Evolutionary conservation across 495 filamentous ascomycete genomes (phyloP).

Genomic region (Darksidea phi): DNA sequence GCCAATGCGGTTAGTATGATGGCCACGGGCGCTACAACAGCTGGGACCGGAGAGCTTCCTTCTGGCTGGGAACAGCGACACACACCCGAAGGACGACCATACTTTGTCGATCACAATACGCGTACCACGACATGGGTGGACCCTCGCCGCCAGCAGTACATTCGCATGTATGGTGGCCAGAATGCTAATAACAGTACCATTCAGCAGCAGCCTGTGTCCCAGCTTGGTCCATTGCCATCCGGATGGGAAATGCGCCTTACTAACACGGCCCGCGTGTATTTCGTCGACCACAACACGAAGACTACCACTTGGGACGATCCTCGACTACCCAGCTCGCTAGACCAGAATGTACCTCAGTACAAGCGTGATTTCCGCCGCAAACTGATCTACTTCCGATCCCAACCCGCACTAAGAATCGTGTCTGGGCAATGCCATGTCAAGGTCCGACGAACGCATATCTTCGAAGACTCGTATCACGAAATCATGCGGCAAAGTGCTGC

Average conservation of each 20-base stretch:
- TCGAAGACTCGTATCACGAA: constrained; percentile 97
- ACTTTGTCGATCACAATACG: constrained; percentile 99
- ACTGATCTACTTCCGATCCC: constrained; percentile 98
- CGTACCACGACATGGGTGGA: constrained; percentile 99
- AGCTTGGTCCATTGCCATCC: constrained; percentile 92
- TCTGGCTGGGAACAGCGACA: constrained; percentile 94
- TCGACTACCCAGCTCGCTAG: constrained; percentile 87
- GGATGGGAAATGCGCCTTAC: constrained; percentile 99
- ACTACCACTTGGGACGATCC: constrained; percentile 99
- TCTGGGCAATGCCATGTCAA: constrained; percentile 98
- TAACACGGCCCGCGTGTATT: constrained; percentile 96
- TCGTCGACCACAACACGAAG: constrained; percentile 99
- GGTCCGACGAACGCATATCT: constrained; percentile 92
- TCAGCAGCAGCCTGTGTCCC: constrained; percentile 96
- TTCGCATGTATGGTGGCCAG: constrained; percentile 89
- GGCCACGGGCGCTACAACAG: constrained; percentile 90
- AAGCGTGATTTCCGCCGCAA: constrained; percentile 98
- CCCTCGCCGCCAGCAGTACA: constrained; percentile 94
- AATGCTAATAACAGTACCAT: constrained; percentile 80
- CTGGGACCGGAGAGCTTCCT: constrained; percentile 91
- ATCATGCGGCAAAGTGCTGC: constrained; percentile 96
- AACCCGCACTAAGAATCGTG: constrained; percentile 91
- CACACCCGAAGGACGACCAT: constrained; percentile 89
- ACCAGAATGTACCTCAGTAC: constrained; percentile 98
- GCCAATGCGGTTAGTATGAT: constrained; percentile 75